These are phyloP conservation scores for Scutellospora calospora DNA, from an alignment of 371 early-diverging fungal species.

Conservation along the genomic window DNA sequence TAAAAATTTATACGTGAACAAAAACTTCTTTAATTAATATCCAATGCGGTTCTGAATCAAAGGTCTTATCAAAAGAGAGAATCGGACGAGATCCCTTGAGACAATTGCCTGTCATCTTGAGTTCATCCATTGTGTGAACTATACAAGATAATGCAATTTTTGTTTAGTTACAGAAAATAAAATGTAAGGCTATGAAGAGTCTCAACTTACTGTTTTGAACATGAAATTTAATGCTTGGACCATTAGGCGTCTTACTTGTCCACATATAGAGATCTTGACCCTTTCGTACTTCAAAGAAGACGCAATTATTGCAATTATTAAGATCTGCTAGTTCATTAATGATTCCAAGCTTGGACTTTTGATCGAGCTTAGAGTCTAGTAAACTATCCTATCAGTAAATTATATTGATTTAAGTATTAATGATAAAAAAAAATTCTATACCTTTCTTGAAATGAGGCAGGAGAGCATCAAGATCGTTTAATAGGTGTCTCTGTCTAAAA, in stretches of 20 bases:
- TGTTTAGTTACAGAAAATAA: background rate
- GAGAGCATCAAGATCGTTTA: conserved; percentile 86
- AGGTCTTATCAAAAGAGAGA: conserved; percentile 91
- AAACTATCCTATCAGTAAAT: background rate
- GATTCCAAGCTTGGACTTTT: conserved; percentile 86
- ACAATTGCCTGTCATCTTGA: conserved; percentile 97
- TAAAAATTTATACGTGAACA: conserved; percentile 60
- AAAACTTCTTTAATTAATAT: conserved; percentile 90
- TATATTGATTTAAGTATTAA: background rate
- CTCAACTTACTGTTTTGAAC: conserved; percentile 84
- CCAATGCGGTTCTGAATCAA: conserved; percentile 87
- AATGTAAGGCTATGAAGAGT: conserved; percentile 14
- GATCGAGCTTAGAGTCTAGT: conserved; percentile 86
- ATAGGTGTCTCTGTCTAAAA: conserved; percentile 61
- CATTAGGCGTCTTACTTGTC: conserved; percentile 94
- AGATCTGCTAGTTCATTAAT: conserved; percentile 96
- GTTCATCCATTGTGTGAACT: conserved; percentile 98
- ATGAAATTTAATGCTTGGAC: conserved; percentile 94
- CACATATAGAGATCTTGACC: conserved; percentile 95
- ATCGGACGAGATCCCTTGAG: conserved; percentile 96
- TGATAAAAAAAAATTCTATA: conserved; percentile 17
- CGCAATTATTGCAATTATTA: conserved; percentile 96
- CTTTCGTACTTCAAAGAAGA: conserved; percentile 95
- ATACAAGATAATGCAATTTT: background rate
- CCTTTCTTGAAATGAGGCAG: conserved; percentile 95